Conservation (phyloP, 371 early-diverging fungal genomes). For the Rhizopus sp. region DNA sequence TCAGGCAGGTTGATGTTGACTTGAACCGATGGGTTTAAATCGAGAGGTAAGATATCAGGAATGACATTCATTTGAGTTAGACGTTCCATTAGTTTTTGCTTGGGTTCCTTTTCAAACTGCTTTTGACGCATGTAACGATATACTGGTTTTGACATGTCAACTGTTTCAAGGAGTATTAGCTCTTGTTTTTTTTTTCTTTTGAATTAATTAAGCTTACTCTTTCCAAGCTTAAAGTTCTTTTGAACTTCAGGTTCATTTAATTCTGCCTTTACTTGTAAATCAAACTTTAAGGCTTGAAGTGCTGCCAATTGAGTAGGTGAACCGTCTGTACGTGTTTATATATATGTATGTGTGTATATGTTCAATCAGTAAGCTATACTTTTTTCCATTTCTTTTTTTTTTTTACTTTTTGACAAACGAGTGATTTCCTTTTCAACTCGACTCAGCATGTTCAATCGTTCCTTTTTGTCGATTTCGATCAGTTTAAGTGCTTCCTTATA, state of each 20-base stretch:
- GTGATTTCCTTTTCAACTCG: slow-evolving; percentile 52
- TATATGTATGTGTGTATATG: background rate
- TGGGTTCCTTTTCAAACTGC: slow-evolving; percentile 65
- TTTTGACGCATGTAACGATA: slow-evolving; percentile 71
- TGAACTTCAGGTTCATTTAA: slow-evolving; percentile 72
- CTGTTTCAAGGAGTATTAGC: slow-evolving; percentile 15
- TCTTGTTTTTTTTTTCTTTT: slow-evolving; percentile 9
- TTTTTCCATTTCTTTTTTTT: background rate
- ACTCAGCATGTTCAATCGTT: slow-evolving; percentile 58
- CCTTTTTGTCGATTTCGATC: slow-evolving; percentile 63
- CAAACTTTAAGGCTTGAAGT: slow-evolving; percentile 60
- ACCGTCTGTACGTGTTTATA: slow-evolving; percentile 16
- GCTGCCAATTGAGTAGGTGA: slow-evolving; percentile 52
- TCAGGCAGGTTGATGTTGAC: slow-evolving; percentile 48
- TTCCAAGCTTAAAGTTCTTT: slow-evolving; percentile 63
- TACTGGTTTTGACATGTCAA: slow-evolving; percentile 73
- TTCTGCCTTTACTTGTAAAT: slow-evolving; percentile 71
- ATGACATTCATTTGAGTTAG: slow-evolving; percentile 79
- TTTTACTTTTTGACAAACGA: slow-evolving; percentile 52
- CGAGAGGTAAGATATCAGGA: slow-evolving; percentile 72
- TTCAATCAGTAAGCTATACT: slow-evolving; percentile 7
- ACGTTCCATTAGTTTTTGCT: slow-evolving; percentile 70
- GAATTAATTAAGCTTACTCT: slow-evolving; percentile 32
- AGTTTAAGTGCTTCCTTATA: slow-evolving; percentile 79
- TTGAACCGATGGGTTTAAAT: slow-evolving; percentile 49